Evolutionary conservation across 441 rosid genomes (phyloP), one percentile per base, ranked within the genome.

Genomic region (Pelargonium australe): DNA sequence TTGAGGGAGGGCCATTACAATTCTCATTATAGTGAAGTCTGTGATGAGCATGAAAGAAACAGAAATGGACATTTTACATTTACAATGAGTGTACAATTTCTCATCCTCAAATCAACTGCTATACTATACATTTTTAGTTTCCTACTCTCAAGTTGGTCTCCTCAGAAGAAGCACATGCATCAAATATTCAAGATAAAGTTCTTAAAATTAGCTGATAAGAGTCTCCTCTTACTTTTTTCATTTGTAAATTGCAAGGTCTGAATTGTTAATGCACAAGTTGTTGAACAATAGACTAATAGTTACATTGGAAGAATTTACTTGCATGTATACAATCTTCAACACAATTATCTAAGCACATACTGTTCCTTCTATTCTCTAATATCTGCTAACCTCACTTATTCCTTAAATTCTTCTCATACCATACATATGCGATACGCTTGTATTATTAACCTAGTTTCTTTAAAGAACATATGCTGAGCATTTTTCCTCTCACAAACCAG

Each of bases 401-500:
- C 58, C 58, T 51, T 51, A 51, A 49, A 51, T 51, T n/a, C 58
- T 13, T 51, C 58, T 51, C n/a, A 51, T n/a, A 14, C 16, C 58
- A 51, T 13, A 51, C 7, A 51, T 5, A 51, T 51, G 14, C 55
- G 9, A 47, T 51, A 51, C n/a, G 58, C 58, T 51, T 51, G 17
- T n/a, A 51, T 51, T 51, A 51, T 51, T 51, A 51, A 51, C n/a
- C 20, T 51, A 51, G 58, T 51, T 51, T 51, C 58, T 51, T 51
- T 6, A 7, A 51, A 51, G 58, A 51, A 51, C 58, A 51, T 13
- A 51, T 51, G 58, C 58, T 51, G 1, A 16, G 58, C 3, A 51
- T 51, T n/a, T 51, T 51, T 47, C 14, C 13, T 51, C 58, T n/a
- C 5, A 14, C 4, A 51, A 51, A 51, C 14, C 58, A 51, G 19